Conservation (phyloP, 805 yeast species). For the Saccharomyces jurei region DNA sequence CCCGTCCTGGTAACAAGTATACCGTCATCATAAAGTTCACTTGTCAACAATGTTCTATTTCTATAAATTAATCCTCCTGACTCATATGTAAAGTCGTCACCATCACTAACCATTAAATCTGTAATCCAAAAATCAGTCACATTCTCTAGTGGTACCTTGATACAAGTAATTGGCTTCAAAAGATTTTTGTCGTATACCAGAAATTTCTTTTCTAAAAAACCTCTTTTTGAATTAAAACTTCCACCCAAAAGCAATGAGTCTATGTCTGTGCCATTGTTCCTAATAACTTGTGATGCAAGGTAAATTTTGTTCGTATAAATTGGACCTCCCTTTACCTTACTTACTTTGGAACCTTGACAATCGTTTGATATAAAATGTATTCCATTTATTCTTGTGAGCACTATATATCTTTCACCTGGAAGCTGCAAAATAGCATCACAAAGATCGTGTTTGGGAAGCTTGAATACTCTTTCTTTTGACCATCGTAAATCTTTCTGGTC, state of each 20-base stretch:
- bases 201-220: constrained; percentile 1
- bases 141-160: neutral
- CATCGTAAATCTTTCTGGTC: neutral
- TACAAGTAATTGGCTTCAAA: neutral
- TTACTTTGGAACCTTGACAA: neutral
- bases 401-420: neutral
- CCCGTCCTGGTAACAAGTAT: neutral
- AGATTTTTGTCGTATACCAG: neutral
- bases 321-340: neutral
- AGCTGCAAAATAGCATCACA: neutral
- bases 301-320: neutral
- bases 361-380: neutral
- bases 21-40: neutral
- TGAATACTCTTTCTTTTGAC: neutral
- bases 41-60: neutral
- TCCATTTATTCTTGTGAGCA: neutral
- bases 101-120: neutral
- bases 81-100: neutral
- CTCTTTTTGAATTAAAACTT: neutral
- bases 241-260: neutral
- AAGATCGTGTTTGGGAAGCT: neutral
- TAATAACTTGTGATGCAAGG: neutral
- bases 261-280: neutral
- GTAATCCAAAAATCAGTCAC: constrained; percentile 2
- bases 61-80: neutral